Conservation (phyloP, 176 grass and related monocot species). For the Typha latifolia region DNA sequence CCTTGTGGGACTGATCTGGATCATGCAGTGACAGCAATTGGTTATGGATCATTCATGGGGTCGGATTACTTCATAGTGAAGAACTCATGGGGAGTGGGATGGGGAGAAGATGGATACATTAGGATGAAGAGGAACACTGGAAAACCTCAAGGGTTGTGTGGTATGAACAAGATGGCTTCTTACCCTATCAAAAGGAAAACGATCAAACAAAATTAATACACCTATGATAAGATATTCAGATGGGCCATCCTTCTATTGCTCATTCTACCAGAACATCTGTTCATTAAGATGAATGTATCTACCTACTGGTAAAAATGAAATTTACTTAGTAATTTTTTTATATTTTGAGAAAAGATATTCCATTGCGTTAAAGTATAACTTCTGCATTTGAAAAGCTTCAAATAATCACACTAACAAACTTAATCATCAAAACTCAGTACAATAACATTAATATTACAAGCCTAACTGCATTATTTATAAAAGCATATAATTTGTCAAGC, state of each 20-base stretch:
- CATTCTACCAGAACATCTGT: not conserved
- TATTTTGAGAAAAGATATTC: too few relatives aligned
- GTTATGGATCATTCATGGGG: slow-evolving; percentile 47
- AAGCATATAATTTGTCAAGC: too few relatives aligned
- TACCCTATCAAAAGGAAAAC: slow-evolving; percentile 50
- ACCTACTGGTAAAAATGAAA: not conserved
- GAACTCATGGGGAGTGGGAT: slow-evolving; percentile 66
- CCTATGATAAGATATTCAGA: not conserved
- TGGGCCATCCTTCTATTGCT: not conserved
- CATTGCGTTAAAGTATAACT: too few relatives aligned
- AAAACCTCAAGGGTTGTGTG: slow-evolving; percentile 55
- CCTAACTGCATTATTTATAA: too few relatives aligned
- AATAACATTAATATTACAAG: too few relatives aligned
- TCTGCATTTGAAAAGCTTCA: too few relatives aligned
- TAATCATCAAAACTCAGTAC: too few relatives aligned
- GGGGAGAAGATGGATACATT: slow-evolving; percentile 70
- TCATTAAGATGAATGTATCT: not conserved
- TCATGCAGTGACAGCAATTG: slow-evolving; percentile 62
- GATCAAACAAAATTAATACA: not conserved
- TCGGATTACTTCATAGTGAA: slow-evolving; percentile 66
- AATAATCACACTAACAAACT: too few relatives aligned
- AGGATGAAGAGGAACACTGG: slow-evolving; percentile 67
- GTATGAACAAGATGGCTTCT: slow-evolving; percentile 62
- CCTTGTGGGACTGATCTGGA: slow-evolving; percentile 45
- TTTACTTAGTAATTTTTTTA: too few relatives aligned